Percentiles rank a stretch among this genome's conserved stretches.
These are phyloP conservation scores for Astragalus membranaceus DNA, from an alignment of 306 rosid species.

Conservation along the genomic window DNA sequence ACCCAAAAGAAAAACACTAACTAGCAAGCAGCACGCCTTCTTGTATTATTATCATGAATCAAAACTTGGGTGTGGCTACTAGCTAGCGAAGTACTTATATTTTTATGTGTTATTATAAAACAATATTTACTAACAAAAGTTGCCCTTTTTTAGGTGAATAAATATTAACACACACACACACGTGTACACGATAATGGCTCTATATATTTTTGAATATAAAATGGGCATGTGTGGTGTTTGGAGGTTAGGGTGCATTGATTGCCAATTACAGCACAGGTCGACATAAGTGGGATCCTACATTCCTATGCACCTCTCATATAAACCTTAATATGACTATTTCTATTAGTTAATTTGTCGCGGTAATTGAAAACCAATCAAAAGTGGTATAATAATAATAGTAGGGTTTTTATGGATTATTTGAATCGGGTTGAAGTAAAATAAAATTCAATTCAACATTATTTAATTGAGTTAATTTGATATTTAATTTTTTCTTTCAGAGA, in stretches of 20 bases:
- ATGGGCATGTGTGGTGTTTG: constrained; percentile 30
- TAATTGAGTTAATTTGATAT: no score
- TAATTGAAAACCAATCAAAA: no score
- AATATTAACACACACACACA: no score
- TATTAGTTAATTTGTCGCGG: no score
- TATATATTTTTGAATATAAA: not conserved
- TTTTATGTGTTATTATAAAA: not conserved
- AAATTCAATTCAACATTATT: no score
- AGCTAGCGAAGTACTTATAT: not conserved
- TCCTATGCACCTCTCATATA: not conserved
- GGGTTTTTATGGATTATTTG: no score
- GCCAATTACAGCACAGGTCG: constrained; percentile 14
- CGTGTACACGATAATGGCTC: no score
- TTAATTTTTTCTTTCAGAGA: no score
- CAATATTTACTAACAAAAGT: not conserved
- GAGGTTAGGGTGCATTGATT: constrained; percentile 30
- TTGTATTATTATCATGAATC: not conserved
- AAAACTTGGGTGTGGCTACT: not conserved
- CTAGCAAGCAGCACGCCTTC: not conserved
- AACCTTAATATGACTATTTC: not conserved
- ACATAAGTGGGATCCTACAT: constrained; percentile 1
- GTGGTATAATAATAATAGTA: no score
- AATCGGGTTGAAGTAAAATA: no score
- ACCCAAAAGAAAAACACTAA: no score
- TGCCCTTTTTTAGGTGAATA: no score